A percentile compares a stretch with the other conserved stretches of the same genome.
phyloP scores from a whole-genome alignment of 2,329 filamentous ascomycete species.

The Samsoniella hepiali region DNA sequence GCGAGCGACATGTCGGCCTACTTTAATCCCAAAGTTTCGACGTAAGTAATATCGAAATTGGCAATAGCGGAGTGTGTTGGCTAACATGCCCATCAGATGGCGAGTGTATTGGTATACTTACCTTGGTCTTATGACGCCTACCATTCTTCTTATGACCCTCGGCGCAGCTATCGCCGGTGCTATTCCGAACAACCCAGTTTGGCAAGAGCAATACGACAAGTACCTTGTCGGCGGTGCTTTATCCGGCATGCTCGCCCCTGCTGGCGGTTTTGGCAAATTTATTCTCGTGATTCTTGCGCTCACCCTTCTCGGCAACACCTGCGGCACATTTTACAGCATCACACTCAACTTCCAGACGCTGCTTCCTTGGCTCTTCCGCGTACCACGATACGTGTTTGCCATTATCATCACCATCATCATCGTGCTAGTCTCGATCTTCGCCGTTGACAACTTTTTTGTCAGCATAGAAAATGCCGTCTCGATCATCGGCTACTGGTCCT shows the following conservation, averaged over 20 bases:
- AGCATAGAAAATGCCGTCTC: constrained; percentile 56
- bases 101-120: constrained; percentile 56
- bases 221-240: constrained; percentile 58
- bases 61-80: neutral
- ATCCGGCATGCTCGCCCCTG: constrained; percentile 55
- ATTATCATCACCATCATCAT: constrained; percentile 56
- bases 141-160: constrained; percentile 58
- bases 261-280: constrained; percentile 60
- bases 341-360: constrained; percentile 64
- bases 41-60: constrained; percentile 32
- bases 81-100: constrained; percentile 27
- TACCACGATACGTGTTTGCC: constrained; percentile 57
- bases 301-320: constrained; percentile 56
- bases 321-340: constrained; percentile 59
- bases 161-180: constrained; percentile 64
- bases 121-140: constrained; percentile 52
- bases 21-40: constrained; percentile 52
- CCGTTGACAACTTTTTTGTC: constrained; percentile 54
- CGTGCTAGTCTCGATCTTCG: constrained; percentile 56
- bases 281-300: constrained; percentile 57
- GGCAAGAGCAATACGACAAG: constrained; percentile 51
- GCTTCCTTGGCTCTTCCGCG: constrained; percentile 50
- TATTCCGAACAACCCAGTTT: constrained; percentile 49
- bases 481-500: constrained; percentile 58
- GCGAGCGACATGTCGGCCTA: constrained; percentile 61